Conservation (phyloP, 1,284 basidiomycete genomes). For the Heterobasidion parviporum region DNA sequence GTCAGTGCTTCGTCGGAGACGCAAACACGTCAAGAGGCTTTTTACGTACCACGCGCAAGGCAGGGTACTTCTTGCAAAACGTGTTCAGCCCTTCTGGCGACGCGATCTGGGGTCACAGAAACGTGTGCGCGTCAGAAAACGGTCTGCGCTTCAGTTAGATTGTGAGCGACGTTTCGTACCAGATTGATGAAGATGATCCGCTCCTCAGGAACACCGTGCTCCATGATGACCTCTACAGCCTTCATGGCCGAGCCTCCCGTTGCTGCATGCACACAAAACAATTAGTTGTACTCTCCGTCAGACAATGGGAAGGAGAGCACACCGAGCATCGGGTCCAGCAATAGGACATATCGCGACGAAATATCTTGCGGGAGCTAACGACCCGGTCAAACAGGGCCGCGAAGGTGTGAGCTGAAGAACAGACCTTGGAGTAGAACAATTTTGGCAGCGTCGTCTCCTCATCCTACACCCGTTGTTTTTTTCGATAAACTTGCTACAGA, state of each 20-base stretch:
- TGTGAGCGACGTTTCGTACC: conserved; percentile 32
- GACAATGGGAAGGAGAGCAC: conserved; percentile 16
- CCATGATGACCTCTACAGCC: conserved; percentile 89
- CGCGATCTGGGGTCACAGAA: conserved; percentile 61
- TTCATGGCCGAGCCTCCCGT: conserved; percentile 98
- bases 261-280: conserved; percentile 42
- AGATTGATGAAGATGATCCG: conserved; percentile 97
- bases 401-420: neutral
- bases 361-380: conserved; percentile 88
- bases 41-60: conserved; percentile 71
- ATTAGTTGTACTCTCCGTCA: neutral
- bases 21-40: neutral
- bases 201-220: conserved; percentile 83
- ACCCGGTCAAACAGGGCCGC: neutral
- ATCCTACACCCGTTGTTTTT: conserved; percentile 42
- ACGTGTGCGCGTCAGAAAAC: too few relatives aligned
- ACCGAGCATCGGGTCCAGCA: conserved; percentile 98
- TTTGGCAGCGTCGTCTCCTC: conserved; percentile 89
- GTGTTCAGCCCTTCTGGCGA: conserved; percentile 86
- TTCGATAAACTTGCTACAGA: neutral
- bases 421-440: conserved; percentile 80
- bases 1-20: too few relatives aligned
- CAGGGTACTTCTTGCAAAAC: conserved; percentile 77
- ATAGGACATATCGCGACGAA: conserved; percentile 81
- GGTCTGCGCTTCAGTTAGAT: too few relatives aligned